A percentile compares a stretch with the other conserved stretches of the same genome.
Evolutionary conservation across 106 monocot genomes (phyloP).

Genomic region (Platanthera zijinensis): DNA sequence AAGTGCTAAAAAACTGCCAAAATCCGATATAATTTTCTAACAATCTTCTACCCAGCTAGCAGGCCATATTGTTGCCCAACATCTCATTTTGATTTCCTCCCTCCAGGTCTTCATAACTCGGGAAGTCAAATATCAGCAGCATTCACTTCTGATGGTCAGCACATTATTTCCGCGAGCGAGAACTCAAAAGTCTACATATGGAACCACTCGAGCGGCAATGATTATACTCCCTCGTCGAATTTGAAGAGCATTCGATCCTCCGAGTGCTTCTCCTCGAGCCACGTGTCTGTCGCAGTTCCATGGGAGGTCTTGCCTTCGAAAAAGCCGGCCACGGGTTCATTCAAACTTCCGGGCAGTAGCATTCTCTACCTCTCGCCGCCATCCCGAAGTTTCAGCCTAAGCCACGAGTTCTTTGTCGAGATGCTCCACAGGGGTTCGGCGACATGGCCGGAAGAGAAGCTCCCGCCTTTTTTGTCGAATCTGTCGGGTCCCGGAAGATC

Average conservation of each 20-base stretch:
- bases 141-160: constrained; percentile 43
- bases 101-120: constrained; percentile 28
- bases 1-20: no score
- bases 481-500: neutral
- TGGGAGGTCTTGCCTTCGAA: constrained; percentile 23
- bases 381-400: constrained; percentile 35
- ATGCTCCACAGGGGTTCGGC: constrained; percentile 14
- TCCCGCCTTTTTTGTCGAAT: neutral
- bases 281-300: constrained; percentile 24
- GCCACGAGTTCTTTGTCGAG: constrained; percentile 26
- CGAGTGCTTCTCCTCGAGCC: constrained; percentile 30
- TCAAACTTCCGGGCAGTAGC: neutral
- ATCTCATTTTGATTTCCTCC: neutral
- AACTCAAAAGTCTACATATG: constrained; percentile 45
- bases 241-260: constrained; percentile 19
- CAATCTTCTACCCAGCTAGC: no score
- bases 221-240: neutral
- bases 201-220: constrained; percentile 29
- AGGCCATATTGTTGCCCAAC: neutral
- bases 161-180: constrained; percentile 36
- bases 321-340: neutral
- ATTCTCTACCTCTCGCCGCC: constrained; percentile 12
- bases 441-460: constrained; percentile 57
- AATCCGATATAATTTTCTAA: no score
- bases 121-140: constrained; percentile 30